A percentile compares a stretch with the other conserved stretches of the same genome.
These are phyloP conservation scores for Puccinia novopanici DNA, from an alignment of 1,284 basidiomycete genomes.

Conservation along the genomic window DNA sequence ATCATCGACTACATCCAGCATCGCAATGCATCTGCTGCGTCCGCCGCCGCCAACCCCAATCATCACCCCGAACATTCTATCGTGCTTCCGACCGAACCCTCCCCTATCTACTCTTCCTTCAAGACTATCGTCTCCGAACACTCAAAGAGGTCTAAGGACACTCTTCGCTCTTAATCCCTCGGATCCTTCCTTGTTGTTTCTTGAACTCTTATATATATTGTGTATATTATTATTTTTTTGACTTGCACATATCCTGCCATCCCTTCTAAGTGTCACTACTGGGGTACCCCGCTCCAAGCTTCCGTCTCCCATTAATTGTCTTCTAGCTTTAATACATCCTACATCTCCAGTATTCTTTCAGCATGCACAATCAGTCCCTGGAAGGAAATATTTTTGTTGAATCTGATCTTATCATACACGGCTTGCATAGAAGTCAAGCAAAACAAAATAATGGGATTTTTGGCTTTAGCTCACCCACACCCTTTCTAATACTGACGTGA, in stretches of 20 bases:
- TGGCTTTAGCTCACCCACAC: too few species aligned
- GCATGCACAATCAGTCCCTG: too few species aligned
- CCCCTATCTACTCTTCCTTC: constrained; percentile 16
- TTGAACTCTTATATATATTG: background rate
- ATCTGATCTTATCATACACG: too few species aligned
- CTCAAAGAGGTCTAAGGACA: constrained; percentile 13
- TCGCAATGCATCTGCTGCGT: background rate
- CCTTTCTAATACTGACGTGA: too few species aligned
- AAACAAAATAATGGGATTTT: too few species aligned
- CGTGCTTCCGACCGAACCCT: constrained; percentile 2
- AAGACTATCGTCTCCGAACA: constrained; percentile 18
- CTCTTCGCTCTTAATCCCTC: background rate
- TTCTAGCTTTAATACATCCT: too few species aligned
- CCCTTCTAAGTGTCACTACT: too few species aligned
- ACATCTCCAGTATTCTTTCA: too few species aligned
- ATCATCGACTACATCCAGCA: constrained; percentile 46
- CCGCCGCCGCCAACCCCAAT: background rate
- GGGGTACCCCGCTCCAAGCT: too few species aligned
- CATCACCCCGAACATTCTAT: constrained; percentile 13
- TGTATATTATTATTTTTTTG: background rate
- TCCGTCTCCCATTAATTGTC: too few species aligned
- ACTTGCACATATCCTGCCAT: background rate
- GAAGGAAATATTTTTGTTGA: too few species aligned
- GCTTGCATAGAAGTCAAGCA: too few species aligned
- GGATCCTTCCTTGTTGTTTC: background rate